Conservation (phyloP, 768 basidiomycete species). For the Phlebiopsis flavidoalba region DNA sequence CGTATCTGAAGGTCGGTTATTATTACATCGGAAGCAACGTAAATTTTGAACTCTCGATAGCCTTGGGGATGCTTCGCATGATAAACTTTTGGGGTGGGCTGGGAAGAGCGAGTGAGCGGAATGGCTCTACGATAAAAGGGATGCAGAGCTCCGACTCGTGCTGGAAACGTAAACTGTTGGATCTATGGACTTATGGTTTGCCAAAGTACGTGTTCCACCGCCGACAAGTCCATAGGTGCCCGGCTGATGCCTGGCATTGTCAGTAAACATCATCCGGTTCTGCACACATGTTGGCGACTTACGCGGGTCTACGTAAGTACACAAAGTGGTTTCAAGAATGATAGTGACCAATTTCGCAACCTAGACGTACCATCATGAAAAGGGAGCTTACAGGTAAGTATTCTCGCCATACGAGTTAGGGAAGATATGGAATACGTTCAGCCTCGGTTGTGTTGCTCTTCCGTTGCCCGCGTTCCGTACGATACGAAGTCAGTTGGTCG, state of each 20-base stretch:
- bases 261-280: slow-evolving; percentile 53
- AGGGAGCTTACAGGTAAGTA: slow-evolving; percentile 25
- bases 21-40: not conserved
- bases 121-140: slow-evolving; percentile 48
- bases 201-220: slow-evolving; percentile 33
- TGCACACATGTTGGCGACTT: slow-evolving; percentile 62
- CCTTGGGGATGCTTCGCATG: slow-evolving; percentile 34
- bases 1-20: slow-evolving; percentile 32
- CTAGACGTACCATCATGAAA: slow-evolving; percentile 33
- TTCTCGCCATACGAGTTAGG: not conserved
- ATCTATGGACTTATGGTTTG: slow-evolving; percentile 35
- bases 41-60: not conserved
- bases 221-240: not conserved
- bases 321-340: not conserved
- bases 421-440: not conserved
- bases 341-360: not conserved
- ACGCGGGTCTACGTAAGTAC: slow-evolving; percentile 48
- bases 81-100: slow-evolving; percentile 41
- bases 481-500: slow-evolving; percentile 42
- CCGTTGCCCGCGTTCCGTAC: slow-evolving; percentile 51
- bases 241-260: slow-evolving; percentile 34
- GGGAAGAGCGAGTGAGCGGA: slow-evolving; percentile 40
- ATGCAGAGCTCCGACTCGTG: slow-evolving; percentile 52
- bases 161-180: slow-evolving; percentile 47
- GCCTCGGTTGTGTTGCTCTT: slow-evolving; percentile 32